Evolutionary conservation across 139 green algal genomes (phyloP), one percentile per base, ranked within the genome.

Genomic region (Nannochloris sp.): DNA sequence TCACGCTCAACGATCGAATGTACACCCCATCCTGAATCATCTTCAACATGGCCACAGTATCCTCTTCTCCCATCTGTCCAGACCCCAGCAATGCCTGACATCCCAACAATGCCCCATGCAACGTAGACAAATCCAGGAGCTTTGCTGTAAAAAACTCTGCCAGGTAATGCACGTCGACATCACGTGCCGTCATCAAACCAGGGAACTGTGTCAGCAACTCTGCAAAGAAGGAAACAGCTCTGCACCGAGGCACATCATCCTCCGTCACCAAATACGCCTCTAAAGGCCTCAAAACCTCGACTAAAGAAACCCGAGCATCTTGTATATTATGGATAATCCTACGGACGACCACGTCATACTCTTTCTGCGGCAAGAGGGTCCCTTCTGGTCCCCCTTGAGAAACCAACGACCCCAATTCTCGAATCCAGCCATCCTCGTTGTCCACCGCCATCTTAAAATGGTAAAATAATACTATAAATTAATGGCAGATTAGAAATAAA

Each of bases 111-210:
- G 71, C 71, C 4, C 60, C 71, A 11, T 60, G 40, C 7, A 78
- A 46, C 6, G 67, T 61, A 4, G 67, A 54, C 71, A 68, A 69
- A 57, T 79, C 72, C 6, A 27, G 55, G 5, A 79, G 62, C 9
- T 63, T 49, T 1, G 46, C 46, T 1, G 57, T 66, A 48, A 79
- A 78, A 67, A 79, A 79, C 12, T 69, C 48, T 14, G 68, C 57
- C 24, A 72, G n/a, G 18, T 70, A 44, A 16, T 40, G 4, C 16
- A 73, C 43, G 5, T 76, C 68, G 1, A 9, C 34, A n/a, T 31
- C 21, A 9, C 7, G 49, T 19, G 23, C 10, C 1, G 67, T n/a
- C 1, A 40, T 34, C 2, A 54, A 15, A 23, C 67, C 67, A 69
- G 57, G 18, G 8, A 53, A 18, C 16, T 53, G 18, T 19, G 23